These are phyloP conservation scores for Teunomyces stri DNA, from an alignment of 805 yeast species.

Conservation along the genomic window DNA sequence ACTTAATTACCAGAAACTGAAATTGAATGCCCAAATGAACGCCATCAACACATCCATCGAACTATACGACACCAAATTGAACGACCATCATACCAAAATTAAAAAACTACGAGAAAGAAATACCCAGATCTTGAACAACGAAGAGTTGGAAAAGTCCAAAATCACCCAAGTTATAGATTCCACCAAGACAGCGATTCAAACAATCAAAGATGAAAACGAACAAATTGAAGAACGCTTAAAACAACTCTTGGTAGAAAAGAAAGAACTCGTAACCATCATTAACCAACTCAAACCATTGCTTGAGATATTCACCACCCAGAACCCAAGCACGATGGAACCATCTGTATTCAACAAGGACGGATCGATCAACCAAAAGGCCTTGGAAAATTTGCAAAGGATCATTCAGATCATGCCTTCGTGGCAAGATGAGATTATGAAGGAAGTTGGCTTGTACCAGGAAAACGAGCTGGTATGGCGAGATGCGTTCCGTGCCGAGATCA, in stretches of 20 bases:
- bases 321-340: background rate
- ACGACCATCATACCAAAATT: slow-evolving; percentile 14
- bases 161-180: slow-evolving; percentile 16
- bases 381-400: slow-evolving; percentile 25
- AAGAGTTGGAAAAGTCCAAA: slow-evolving; percentile 20
- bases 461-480: slow-evolving; percentile 32
- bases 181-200: slow-evolving; percentile 14
- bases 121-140: slow-evolving; percentile 19
- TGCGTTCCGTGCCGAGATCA: slow-evolving; percentile 27
- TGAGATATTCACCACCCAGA: slow-evolving; percentile 18
- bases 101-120: slow-evolving; percentile 24
- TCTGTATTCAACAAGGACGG: slow-evolving; percentile 32
- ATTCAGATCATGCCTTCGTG: slow-evolving; percentile 32
- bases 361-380: slow-evolving; percentile 21
- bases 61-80: slow-evolving; percentile 18
- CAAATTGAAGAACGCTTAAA: slow-evolving; percentile 26
- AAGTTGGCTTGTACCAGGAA: slow-evolving; percentile 21
- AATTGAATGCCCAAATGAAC: slow-evolving; percentile 23
- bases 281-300: slow-evolving; percentile 22
- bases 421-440: slow-evolving; percentile 29
- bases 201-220: slow-evolving; percentile 20
- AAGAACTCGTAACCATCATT: slow-evolving; percentile 15
- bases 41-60: slow-evolving; percentile 17
- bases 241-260: slow-evolving; percentile 20
- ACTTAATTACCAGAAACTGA: slow-evolving; percentile 31